These are phyloP conservation scores for Alternaria alternata DNA, from an alignment of 2,329 filamentous ascomycete genomes.

Conservation along the genomic window DNA sequence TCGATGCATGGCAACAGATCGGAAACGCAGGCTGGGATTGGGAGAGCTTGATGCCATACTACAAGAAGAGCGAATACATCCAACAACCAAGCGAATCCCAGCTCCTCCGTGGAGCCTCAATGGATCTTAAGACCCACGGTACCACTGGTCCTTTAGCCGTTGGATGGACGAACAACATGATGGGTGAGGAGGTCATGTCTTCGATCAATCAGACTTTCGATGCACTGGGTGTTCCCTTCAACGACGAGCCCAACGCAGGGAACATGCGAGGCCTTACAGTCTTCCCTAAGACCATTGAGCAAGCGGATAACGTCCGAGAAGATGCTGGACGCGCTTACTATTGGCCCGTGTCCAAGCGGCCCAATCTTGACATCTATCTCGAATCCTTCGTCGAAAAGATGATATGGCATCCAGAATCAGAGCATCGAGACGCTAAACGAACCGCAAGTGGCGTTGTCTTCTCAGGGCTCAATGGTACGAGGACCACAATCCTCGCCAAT, in stretches of 20 bases:
- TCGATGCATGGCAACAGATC: constrained; percentile 1
- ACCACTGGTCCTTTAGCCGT: neutral
- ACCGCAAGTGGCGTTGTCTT: neutral
- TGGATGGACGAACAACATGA: constrained; percentile 3
- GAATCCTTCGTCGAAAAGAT: constrained; percentile 1
- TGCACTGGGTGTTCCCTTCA: neutral
- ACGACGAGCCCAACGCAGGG: too few relatives aligned
- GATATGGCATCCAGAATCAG: neutral
- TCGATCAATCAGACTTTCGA: neutral
- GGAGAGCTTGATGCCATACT: constrained; percentile 3
- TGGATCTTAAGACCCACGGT: too few relatives aligned
- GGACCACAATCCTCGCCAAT: neutral
- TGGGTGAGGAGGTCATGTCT: neutral
- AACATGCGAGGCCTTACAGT: too few relatives aligned
- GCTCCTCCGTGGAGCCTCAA: too few relatives aligned
- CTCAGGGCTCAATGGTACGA: neutral
- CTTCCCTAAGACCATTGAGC: too few relatives aligned
- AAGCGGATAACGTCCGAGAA: neutral
- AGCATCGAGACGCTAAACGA: neutral
- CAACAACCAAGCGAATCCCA: neutral
- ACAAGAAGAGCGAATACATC: constrained; percentile 2
- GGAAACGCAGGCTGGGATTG: constrained; percentile 3
- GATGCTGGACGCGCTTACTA: constrained; percentile 7
- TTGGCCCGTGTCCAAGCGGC: neutral
- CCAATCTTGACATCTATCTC: constrained; percentile 5